Evolutionary conservation across 441 rosid genomes (phyloP), one percentile per base, ranked within the genome.

Genomic region (Corymbia calophylla): DNA sequence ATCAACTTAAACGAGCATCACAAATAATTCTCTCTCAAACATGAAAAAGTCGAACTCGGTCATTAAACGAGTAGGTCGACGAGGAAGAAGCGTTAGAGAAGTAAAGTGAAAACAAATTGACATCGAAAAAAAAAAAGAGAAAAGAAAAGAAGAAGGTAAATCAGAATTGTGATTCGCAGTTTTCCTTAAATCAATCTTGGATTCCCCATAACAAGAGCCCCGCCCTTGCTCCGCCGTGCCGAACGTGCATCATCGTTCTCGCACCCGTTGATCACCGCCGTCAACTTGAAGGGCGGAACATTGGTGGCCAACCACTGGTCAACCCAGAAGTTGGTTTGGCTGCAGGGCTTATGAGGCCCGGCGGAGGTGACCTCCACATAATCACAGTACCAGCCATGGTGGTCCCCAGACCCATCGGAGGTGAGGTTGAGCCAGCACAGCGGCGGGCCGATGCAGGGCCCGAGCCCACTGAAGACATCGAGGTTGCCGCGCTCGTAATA

Each of bases 361-460:
- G 90, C 87, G 77, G 91, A 87, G 19, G 91, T 92, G 81, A 92
- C 92, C 88, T 93, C 93, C 17, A 93, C 32, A 55, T 93, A 91
- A 39, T 92, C 91, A 53, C 94, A 93, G 87, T 89, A 93, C 93
- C 92, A 92, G 21, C 93, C 92, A 31, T 91, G 92, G 91, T 88
- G 90, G 21, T 17, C 9, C 10, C 93, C 94, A 2, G 91, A 88
- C 29, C 94, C 93, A 29, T 92, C 91, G 1, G 93, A 93, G 53
- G 93, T 93, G n/a, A 93, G 62, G 88, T 92, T 93, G 48, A 93
- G 92, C 58, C 92, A 73, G 73, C 94, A 93, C 12, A 90, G 35
- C 5, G 92, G 94, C 8, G 89, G 18, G 18, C 66, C 91, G 13
- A 92, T 87, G 88, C 94, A 93, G 2, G 86, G 89, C 9, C 91